phyloP scores from a whole-genome alignment of 371 early-diverging fungal genomes.

The Mucor piriformis region DNA sequence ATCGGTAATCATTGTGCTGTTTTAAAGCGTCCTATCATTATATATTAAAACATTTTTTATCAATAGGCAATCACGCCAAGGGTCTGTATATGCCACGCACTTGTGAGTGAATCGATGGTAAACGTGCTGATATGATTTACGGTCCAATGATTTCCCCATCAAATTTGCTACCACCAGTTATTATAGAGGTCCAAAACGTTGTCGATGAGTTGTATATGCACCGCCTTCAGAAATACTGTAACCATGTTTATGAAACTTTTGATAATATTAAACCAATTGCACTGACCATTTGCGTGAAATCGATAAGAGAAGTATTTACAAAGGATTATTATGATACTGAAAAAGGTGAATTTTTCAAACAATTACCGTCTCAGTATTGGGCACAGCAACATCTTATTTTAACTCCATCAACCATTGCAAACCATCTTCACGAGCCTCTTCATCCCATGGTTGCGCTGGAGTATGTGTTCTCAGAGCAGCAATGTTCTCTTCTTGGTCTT shows the following conservation, averaged over 20 bases:
- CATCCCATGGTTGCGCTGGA: constrained; percentile 15
- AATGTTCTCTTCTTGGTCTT: constrained; percentile 18
- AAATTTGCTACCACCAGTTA: constrained; percentile 10
- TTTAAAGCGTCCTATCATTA: not conserved
- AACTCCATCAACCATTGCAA: constrained; percentile 7
- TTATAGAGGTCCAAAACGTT: constrained; percentile 13
- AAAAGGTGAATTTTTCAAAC: constrained; percentile 17
- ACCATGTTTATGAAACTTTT: constrained; percentile 7
- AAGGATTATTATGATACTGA: not conserved
- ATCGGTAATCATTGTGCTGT: not conserved
- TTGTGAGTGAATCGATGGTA: constrained; percentile 24
- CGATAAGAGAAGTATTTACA: constrained; percentile 1
- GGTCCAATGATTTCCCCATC: constrained; percentile 13
- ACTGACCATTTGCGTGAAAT: constrained; percentile 9
- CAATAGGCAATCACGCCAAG: not conserved
- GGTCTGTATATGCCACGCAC: constrained; percentile 1
- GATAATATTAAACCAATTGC: constrained; percentile 16
- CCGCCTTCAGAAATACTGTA: constrained; percentile 32
- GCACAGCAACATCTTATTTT: constrained; percentile 11
- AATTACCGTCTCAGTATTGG: constrained; percentile 6
- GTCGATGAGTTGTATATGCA: constrained; percentile 24
- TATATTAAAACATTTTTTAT: constrained; percentile 1
- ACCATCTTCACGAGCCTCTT: constrained; percentile 3
- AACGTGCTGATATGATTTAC: constrained; percentile 18
- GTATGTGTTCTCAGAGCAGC: constrained; percentile 16